Conservation (phyloP, 2,329 filamentous ascomycete species). For the Podosphaera xanthii region DNA sequence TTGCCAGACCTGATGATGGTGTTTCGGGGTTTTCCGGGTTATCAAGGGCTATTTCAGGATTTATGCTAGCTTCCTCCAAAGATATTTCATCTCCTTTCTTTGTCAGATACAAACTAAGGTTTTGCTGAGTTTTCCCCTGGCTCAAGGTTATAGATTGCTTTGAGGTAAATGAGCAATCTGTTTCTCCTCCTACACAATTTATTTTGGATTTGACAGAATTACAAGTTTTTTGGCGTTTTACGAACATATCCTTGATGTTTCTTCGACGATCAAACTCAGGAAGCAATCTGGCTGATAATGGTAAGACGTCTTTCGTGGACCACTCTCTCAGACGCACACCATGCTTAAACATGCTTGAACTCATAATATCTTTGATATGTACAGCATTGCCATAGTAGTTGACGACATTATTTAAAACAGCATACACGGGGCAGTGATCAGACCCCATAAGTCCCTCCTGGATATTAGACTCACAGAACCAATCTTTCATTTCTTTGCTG, state of each 20-base stretch:
- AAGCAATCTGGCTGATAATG: constrained; percentile 60
- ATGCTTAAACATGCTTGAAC: constrained; percentile 49
- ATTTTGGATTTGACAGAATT: too few species aligned
- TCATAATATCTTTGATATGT: constrained; percentile 51
- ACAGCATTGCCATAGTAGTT: constrained; percentile 23
- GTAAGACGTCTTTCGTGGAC: constrained; percentile 40
- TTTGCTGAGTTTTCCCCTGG: too few species aligned
- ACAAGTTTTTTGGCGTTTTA: constrained; percentile 22
- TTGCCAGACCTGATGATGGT: constrained; percentile 7
- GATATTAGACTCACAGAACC: constrained; percentile 65
- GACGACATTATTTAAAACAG: constrained; percentile 43
- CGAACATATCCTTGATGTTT: constrained; percentile 88
- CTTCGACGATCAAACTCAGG: constrained; percentile 69
- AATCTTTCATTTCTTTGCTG: constrained; percentile 52
- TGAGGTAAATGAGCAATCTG: too few species aligned
- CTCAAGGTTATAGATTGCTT: too few species aligned
- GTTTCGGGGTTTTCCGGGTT: background rate
- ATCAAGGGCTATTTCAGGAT: too few species aligned
- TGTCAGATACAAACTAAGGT: too few species aligned
- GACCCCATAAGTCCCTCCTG: constrained; percentile 88
- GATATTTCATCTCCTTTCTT: too few species aligned
- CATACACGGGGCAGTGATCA: constrained; percentile 89
- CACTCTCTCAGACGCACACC: constrained; percentile 46
- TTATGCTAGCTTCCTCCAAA: too few species aligned
- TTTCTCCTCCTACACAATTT: too few species aligned